phyloP scores from a whole-genome alignment of 495 filamentous ascomycete genomes.

The Penicillium maclennaniae region DNA sequence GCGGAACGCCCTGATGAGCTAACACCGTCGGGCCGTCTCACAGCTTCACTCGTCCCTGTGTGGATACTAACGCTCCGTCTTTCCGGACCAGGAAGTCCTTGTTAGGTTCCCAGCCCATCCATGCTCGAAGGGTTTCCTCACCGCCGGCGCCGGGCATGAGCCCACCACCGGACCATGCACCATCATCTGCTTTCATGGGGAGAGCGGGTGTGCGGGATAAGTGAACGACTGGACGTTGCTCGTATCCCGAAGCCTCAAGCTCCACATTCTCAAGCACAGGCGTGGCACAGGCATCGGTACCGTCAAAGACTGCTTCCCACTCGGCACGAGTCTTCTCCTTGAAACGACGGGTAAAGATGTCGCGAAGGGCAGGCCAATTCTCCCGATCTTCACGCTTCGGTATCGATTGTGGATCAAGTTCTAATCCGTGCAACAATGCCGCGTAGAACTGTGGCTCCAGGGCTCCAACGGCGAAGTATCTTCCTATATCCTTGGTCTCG shows the following conservation, averaged over 20 bases:
- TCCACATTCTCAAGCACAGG: slow-evolving; percentile 75
- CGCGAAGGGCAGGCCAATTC: slow-evolving; percentile 62
- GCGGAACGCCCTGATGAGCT: not conserved
- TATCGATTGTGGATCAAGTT: slow-evolving; percentile 48
- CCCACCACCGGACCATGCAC: slow-evolving; percentile 58
- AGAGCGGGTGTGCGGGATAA: slow-evolving; percentile 61
- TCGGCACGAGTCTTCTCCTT: slow-evolving; percentile 68
- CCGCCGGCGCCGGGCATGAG: slow-evolving; percentile 68
- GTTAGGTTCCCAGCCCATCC: slow-evolving; percentile 75
- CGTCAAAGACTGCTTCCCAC: slow-evolving; percentile 85
- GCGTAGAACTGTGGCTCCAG: slow-evolving; percentile 83
- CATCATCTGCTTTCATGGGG: slow-evolving; percentile 53
- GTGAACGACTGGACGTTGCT: slow-evolving; percentile 72
- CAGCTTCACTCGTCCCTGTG: slow-evolving; percentile 43
- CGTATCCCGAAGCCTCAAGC: slow-evolving; percentile 61
- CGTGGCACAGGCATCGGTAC: slow-evolving; percentile 87
- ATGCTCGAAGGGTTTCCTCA: slow-evolving; percentile 62
- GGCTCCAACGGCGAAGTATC: slow-evolving; percentile 86
- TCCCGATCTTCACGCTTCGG: slow-evolving; percentile 51
- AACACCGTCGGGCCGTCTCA: slow-evolving; percentile 22
- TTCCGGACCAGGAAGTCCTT: slow-evolving; percentile 60
- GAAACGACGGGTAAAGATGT: slow-evolving; percentile 60
- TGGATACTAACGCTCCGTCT: slow-evolving; percentile 50
- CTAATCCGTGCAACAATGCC: slow-evolving; percentile 61
- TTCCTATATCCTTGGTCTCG: slow-evolving; percentile 70